Conservation (phyloP, 768 basidiomycete species). For the Suillus spraguei region DNA sequence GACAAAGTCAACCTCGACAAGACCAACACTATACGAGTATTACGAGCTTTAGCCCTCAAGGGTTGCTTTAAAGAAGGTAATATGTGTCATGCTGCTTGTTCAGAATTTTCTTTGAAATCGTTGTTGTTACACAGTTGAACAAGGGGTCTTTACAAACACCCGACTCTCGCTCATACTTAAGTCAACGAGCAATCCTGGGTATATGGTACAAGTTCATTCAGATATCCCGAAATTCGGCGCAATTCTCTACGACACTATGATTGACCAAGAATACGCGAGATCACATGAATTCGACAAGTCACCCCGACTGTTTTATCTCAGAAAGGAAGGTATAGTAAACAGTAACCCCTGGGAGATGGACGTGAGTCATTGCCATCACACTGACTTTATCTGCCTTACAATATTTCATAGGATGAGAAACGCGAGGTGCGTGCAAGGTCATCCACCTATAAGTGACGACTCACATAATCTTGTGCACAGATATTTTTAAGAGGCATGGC, state of each 20-base stretch:
- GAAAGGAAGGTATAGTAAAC: slow-evolving; percentile 17
- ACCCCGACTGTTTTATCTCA: slow-evolving; percentile 22
- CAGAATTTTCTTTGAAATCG: not conserved
- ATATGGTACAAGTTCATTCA: slow-evolving; percentile 11
- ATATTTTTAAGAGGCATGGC: slow-evolving; percentile 28
- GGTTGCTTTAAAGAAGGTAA: slow-evolving; percentile 35
- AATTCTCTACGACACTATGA: slow-evolving; percentile 27
- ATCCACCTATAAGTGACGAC: not conserved
- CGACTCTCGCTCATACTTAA: slow-evolving; percentile 34
- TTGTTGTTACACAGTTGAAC: slow-evolving; percentile 20
- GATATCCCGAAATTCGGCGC: slow-evolving; percentile 18
- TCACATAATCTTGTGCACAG: slow-evolving; percentile 13
- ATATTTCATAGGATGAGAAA: slow-evolving; percentile 15
- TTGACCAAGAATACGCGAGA: slow-evolving; percentile 25
- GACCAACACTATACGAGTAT: slow-evolving; percentile 31
- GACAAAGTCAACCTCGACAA: slow-evolving; percentile 24
- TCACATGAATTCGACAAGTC: slow-evolving; percentile 24
- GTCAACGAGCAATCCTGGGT: slow-evolving; percentile 17
- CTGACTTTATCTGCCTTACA: not conserved
- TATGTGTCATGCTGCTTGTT: not conserved
- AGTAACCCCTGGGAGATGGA: slow-evolving; percentile 25
- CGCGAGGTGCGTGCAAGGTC: slow-evolving; percentile 17
- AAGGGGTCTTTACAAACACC: slow-evolving; percentile 34
- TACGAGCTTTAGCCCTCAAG: slow-evolving; percentile 32
- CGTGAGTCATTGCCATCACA: slow-evolving; percentile 16